Evolutionary conservation across 1,284 basidiomycete species (phyloP).

Genomic region (Naganishia sp.): DNA sequence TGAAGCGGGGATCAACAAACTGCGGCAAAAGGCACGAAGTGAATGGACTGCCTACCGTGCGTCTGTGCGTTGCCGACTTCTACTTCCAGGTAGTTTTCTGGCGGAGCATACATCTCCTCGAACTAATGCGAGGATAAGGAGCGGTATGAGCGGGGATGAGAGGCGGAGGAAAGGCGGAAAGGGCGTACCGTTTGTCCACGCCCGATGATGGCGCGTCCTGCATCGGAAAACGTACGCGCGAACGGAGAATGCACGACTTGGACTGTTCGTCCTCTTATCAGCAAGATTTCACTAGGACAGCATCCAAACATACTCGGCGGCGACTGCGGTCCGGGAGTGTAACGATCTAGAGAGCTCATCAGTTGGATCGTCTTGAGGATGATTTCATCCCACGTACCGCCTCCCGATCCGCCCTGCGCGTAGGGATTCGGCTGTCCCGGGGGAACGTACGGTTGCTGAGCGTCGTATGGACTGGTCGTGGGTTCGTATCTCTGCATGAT

Average conservation of each 20-base stretch:
- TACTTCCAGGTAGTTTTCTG: conserved; percentile 97
- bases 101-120: conserved; percentile 97
- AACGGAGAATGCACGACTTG: conserved; percentile 66
- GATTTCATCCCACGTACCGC: conserved; percentile 1
- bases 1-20: not conserved
- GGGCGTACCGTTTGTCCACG: conserved; percentile 77
- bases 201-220: conserved; percentile 60
- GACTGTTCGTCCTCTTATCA: conserved; percentile 36
- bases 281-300: not conserved
- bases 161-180: no score
- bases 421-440: conserved; percentile 12
- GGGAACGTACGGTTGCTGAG: conserved; percentile 6
- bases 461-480: conserved; percentile 7
- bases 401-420: not conserved
- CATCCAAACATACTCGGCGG: conserved; percentile 41
- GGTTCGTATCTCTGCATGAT: conserved; percentile 29
- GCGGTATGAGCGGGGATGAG: conserved; percentile 19
- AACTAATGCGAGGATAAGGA: conserved; percentile 54
- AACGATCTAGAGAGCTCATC: conserved; percentile 16
- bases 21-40: not conserved
- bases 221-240: conserved; percentile 73
- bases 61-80: conserved; percentile 97
- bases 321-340: conserved; percentile 40
- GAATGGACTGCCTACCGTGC: conserved; percentile 67
- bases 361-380: no score